Evolutionary conservation across 768 basidiomycete species (phyloP).

Genomic region (Leccinum subgranulosum): DNA sequence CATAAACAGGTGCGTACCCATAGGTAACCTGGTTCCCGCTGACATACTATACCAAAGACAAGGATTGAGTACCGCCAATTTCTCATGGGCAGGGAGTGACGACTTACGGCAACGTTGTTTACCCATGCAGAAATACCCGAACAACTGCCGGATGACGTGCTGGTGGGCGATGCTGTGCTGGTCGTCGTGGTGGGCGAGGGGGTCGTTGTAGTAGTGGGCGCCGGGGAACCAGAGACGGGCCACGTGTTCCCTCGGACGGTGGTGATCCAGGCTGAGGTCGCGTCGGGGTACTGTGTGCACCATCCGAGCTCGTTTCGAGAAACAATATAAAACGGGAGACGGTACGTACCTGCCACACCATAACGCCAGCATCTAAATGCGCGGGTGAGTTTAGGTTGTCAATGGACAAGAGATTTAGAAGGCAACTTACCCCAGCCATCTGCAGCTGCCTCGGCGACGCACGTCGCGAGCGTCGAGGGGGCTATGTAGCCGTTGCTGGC

Average conservation of each 20-base stretch:
- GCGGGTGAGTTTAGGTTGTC: neutral
- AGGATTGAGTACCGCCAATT: neutral
- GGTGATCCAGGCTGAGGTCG: slow-evolving; percentile 36
- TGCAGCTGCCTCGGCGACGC: slow-evolving; percentile 57
- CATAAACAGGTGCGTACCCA: slow-evolving; percentile 26
- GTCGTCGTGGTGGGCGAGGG: neutral
- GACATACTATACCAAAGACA: slow-evolving; percentile 33
- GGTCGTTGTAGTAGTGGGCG: neutral
- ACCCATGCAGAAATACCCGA: slow-evolving; percentile 43
- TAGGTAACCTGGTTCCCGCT: slow-evolving; percentile 42
- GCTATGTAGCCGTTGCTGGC: slow-evolving; percentile 57
- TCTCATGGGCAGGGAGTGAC: neutral
- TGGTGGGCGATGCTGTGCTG: slow-evolving; percentile 18
- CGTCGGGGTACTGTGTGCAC: slow-evolving; percentile 35
- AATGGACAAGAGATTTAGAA: neutral
- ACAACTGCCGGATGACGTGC: slow-evolving; percentile 34
- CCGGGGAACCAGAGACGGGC: slow-evolving; percentile 22
- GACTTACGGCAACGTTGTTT: slow-evolving; percentile 35
- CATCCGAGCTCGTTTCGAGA: neutral
- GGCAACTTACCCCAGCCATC: slow-evolving; percentile 61
- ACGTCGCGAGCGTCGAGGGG: slow-evolving; percentile 52
- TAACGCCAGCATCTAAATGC: slow-evolving; percentile 35
- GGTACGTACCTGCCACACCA: slow-evolving; percentile 40
- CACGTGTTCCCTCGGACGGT: slow-evolving; percentile 38
- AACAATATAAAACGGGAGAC: neutral